A percentile compares a stretch with the other conserved stretches of the same genome.
Evolutionary conservation across 2,329 filamentous ascomycete species (phyloP).

Genomic region (Hymenoscyphus occultus): DNA sequence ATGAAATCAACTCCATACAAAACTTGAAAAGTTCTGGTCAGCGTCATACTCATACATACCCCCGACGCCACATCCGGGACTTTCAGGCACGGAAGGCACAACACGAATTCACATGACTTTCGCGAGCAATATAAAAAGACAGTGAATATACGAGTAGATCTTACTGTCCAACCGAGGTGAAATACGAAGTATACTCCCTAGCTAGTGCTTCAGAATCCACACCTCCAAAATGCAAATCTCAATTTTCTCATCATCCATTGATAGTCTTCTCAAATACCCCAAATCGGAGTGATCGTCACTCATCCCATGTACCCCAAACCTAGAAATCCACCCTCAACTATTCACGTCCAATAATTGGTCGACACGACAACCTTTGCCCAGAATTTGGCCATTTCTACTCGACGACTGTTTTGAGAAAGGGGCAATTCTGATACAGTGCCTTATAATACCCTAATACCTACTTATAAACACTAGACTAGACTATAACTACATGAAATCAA

Average conservation of each 20-base stretch:
- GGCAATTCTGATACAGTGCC: not conserved
- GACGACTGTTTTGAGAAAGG: not conserved
- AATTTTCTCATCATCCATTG: not conserved
- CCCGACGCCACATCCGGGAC: too few relatives aligned
- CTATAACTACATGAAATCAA: not conserved
- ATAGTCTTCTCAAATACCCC: not conserved
- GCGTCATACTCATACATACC: too few relatives aligned
- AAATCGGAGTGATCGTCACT: not conserved
- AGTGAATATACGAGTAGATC: not conserved
- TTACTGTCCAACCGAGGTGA: too few relatives aligned
- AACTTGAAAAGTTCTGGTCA: too few relatives aligned
- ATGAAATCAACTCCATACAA: too few relatives aligned
- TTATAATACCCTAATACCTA: not conserved
- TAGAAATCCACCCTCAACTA: constrained; percentile 3
- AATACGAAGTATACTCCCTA: not conserved
- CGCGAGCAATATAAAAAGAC: not conserved
- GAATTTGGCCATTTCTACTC: not conserved
- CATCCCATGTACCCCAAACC: not conserved
- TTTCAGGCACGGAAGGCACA: constrained; percentile 1
- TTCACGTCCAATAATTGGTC: not conserved
- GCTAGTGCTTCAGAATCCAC: not conserved
- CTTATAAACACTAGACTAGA: too few relatives aligned
- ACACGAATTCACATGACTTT: constrained; percentile 2
- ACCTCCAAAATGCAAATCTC: not conserved
- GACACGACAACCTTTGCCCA: not conserved